Conservation (phyloP, 305 asterid genomes). For the Fraxinus greggii region DNA sequence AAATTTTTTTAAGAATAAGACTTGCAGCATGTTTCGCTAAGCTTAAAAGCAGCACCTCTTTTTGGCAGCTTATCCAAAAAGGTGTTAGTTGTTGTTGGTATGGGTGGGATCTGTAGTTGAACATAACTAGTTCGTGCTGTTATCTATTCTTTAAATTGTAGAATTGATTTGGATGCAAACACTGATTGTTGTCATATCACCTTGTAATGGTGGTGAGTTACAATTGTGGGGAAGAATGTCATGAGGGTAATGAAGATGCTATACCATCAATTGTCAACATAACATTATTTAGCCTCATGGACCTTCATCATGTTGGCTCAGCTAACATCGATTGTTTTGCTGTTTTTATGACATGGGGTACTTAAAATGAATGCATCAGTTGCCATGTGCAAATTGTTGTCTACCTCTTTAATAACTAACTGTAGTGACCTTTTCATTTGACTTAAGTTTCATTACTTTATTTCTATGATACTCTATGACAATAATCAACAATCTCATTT, state of each 20-base stretch:
- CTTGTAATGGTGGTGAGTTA: slow-evolving; percentile 8
- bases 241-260: neutral
- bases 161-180: slow-evolving; percentile 20
- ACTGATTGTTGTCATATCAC: neutral
- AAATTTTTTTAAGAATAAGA: neutral
- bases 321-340: neutral
- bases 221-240: slow-evolving; percentile 1
- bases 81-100: neutral
- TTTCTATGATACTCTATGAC: slow-evolving; percentile 7
- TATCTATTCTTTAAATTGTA: neutral
- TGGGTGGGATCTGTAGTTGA: slow-evolving; percentile 8
- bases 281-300: neutral
- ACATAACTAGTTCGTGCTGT: neutral
- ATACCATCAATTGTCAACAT: neutral
- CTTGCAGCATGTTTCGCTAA: neutral
- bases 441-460: neutral
- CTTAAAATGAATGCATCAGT: neutral
- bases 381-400: neutral
- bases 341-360: neutral
- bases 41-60: neutral
- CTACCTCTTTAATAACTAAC: neutral
- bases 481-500: neutral
- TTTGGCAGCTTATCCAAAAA: neutral
- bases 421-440: neutral
- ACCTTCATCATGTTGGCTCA: neutral